Evolutionary conservation across 768 basidiomycete species (phyloP).

Genomic region (Guyanaporus albipodus): DNA sequence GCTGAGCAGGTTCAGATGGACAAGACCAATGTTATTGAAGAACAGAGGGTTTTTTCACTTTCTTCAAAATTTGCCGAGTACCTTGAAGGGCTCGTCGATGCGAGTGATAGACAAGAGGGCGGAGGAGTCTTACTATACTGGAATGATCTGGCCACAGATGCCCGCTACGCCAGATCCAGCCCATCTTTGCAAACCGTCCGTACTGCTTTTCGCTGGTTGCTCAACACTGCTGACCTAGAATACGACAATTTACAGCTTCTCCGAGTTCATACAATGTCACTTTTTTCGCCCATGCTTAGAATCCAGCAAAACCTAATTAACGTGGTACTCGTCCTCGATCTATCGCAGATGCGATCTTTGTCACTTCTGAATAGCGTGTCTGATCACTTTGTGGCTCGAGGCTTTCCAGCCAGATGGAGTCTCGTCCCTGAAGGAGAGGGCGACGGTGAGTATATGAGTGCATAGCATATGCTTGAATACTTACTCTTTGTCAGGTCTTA

Average conservation of each 20-base stretch:
- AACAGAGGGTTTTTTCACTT: constrained; percentile 85
- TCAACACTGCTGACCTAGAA: background rate
- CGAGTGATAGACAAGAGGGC: constrained; percentile 80
- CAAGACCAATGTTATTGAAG: constrained; percentile 43
- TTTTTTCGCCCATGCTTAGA: constrained; percentile 73
- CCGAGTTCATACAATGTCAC: constrained; percentile 36
- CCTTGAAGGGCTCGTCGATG: constrained; percentile 79
- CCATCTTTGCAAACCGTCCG: constrained; percentile 49
- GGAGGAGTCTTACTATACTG: constrained; percentile 75
- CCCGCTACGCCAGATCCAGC: constrained; percentile 51
- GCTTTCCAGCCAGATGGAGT: constrained; percentile 80
- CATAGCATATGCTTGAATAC: background rate
- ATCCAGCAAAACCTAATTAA: constrained; percentile 83
- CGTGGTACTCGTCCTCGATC: constrained; percentile 74
- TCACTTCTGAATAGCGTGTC: constrained; percentile 63
- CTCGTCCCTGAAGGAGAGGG: constrained; percentile 63
- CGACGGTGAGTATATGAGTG: constrained; percentile 30
- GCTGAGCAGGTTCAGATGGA: constrained; percentile 1
- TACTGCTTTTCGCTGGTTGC: background rate
- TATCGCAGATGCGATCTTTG: constrained; percentile 58
- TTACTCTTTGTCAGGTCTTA: constrained; percentile 40
- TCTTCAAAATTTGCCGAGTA: constrained; percentile 24
- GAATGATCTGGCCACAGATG: constrained; percentile 90
- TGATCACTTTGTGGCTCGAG: constrained; percentile 64
- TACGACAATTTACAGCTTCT: constrained; percentile 23